phyloP scores from a whole-genome alignment of 768 basidiomycete genomes.

The Leccinum incarnatum region DNA sequence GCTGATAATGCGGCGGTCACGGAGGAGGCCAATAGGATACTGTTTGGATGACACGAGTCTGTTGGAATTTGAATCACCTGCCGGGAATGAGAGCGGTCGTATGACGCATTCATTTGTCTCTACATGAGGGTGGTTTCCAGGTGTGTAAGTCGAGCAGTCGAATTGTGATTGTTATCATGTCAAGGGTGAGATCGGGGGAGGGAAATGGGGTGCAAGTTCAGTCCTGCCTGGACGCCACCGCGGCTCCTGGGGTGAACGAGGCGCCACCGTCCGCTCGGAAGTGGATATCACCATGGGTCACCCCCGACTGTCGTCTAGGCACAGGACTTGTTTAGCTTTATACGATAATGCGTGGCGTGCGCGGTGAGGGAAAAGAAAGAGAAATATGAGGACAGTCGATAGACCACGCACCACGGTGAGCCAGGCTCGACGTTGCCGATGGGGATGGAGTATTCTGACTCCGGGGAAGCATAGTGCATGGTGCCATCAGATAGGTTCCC shows the following conservation, averaged over 20 bases:
- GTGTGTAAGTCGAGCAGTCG: not conserved
- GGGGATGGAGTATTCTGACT: not conserved
- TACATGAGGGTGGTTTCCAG: not conserved
- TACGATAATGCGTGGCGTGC: no score
- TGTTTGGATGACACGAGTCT: slow-evolving; percentile 21
- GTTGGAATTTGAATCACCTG: not conserved
- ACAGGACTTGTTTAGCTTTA: no score
- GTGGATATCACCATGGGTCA: no score
- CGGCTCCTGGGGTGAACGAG: no score
- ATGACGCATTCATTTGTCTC: not conserved
- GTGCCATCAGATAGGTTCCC: no score
- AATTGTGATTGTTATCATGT: not conserved
- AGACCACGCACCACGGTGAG: not conserved
- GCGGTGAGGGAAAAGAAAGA: not conserved
- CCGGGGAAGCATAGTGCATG: no score
- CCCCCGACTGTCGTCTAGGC: no score
- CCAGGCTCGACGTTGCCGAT: not conserved
- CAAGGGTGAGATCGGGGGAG: not conserved
- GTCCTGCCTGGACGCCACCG: not conserved
- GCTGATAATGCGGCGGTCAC: slow-evolving; percentile 20
- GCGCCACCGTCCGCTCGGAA: no score
- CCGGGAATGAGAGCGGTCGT: not conserved
- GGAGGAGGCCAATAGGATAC: slow-evolving; percentile 28
- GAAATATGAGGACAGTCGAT: not conserved
- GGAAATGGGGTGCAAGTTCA: not conserved